Conservation (phyloP, 768 basidiomycete species). For the Mycena vitilis region DNA sequence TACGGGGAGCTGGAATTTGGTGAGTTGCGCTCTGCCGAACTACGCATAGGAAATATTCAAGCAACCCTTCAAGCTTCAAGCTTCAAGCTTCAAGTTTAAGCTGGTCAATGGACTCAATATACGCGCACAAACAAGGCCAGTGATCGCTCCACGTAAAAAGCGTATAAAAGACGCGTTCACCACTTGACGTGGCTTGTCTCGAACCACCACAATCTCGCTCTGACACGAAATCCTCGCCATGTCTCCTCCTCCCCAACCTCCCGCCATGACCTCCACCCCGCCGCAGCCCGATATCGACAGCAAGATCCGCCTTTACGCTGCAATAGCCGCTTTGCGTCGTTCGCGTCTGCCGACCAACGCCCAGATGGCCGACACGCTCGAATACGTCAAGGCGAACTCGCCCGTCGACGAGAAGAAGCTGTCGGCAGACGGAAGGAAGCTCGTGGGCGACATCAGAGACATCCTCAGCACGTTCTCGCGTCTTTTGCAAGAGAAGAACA, state of each 20-base stretch:
- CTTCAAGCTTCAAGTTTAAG: too few species aligned
- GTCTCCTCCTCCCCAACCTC: not conserved
- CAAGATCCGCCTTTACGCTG: conserved; percentile 81
- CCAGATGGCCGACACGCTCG: conserved; percentile 81
- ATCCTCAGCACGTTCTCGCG: conserved; percentile 79
- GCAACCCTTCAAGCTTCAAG: too few species aligned
- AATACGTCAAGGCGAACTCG: conserved; percentile 68
- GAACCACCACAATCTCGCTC: not conserved
- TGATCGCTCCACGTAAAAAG: too few species aligned
- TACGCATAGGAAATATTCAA: too few species aligned
- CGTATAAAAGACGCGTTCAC: not conserved
- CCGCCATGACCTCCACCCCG: not conserved
- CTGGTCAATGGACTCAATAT: too few species aligned
- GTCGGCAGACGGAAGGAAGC: conserved; percentile 79
- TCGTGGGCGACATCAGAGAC: conserved; percentile 81
- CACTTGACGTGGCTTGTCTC: not conserved
- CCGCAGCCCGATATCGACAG: conserved; percentile 23
- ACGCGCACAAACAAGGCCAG: too few species aligned
- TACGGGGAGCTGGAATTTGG: too few species aligned
- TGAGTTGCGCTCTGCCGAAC: too few species aligned
- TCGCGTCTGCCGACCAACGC: conserved; percentile 83
- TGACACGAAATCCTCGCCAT: not conserved
- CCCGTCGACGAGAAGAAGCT: conserved; percentile 75
- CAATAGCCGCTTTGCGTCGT: conserved; percentile 82
- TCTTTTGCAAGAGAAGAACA: conserved; percentile 81